Base-by-base conservation (phyloP, 257 asterid genomes). In the Solanum virginianum region DNA sequence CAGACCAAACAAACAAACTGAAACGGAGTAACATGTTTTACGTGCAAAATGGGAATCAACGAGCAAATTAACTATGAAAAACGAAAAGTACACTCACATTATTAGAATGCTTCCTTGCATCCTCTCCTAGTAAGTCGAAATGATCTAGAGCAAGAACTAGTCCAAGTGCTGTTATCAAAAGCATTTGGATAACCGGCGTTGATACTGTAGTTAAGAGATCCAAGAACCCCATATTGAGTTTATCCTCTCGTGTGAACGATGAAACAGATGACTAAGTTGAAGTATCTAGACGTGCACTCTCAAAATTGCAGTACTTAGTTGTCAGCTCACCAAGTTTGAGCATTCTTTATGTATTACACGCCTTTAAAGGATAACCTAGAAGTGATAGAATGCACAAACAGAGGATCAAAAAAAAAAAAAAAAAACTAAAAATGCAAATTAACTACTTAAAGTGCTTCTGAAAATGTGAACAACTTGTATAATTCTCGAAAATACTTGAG, bases 81-180 rank as follows among this genome's bases (percentile, higher is more conserved):
- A 59, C 4, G 66, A 65, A 53, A 82, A 60, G 47, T 47, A 63
- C 5, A 65, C 72, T 88, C 84, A 95, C 98, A 87, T 93, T 91
- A 82, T 93, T 95, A 88, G 93, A 86, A 89, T 95, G 98, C 85
- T 95, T 92, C 89, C 97, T 91, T 18, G 97, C 97, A 69, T 94
- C 97, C 10, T 89, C 92, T n/a, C 95, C 98, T 20, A 95, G 89
- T 59, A 94, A 85, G 88, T 87, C 75, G 54, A 93, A 65, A 29
- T 80, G 82, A 84, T 95, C 97, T 7, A 87, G 45, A 1, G 98
- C 97, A 70, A 95, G 95, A 90, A 84, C 90, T 0, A 94, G 92
- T 54, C 98, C 99, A 84, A 95, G 88, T 22, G 90, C 98, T 79
- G 98, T 93, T 62, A 93, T 89, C 89, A 94, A 74, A 45, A 95